These are phyloP conservation scores for Amesomyces nigricolor DNA, from an alignment of 2,329 filamentous ascomycete species.

Conservation along the genomic window DNA sequence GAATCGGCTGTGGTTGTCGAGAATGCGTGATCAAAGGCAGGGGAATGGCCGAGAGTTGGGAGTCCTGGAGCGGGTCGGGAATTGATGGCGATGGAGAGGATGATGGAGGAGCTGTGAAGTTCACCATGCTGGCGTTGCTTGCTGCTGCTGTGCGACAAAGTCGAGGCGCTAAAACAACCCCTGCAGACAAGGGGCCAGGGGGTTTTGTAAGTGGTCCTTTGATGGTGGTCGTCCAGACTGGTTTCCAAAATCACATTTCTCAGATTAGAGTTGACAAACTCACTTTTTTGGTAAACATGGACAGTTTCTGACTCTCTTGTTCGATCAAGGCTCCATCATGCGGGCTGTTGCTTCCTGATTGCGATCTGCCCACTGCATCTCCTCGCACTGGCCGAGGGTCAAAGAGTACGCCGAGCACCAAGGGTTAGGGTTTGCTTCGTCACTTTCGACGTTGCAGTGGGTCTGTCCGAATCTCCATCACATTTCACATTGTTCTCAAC, in stretches of 20 bases:
- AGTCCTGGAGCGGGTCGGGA: constrained; percentile 12
- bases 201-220: background rate
- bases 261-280: too few relatives aligned
- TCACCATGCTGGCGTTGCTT: constrained; percentile 13
- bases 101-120: constrained; percentile 16
- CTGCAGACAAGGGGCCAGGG: constrained; percentile 1
- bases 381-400: background rate
- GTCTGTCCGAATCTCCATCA: too few relatives aligned
- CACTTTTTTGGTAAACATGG: too few relatives aligned
- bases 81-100: constrained; percentile 7
- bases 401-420: background rate
- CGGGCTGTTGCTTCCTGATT: background rate
- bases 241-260: too few relatives aligned
- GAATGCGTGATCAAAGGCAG: background rate
- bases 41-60: constrained; percentile 2
- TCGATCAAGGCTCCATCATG: background rate
- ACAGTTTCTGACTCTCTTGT: too few relatives aligned
- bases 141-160: background rate
- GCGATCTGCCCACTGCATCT: constrained; percentile 7
- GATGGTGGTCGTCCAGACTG: too few relatives aligned
- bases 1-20: constrained; percentile 8
- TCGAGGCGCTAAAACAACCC: constrained; percentile 2
- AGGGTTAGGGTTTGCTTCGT: too few relatives aligned
- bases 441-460: too few relatives aligned
- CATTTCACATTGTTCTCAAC: too few relatives aligned